Conservation (phyloP, 257 asterid genomes). For the Haberlea rhodopensis region DNA sequence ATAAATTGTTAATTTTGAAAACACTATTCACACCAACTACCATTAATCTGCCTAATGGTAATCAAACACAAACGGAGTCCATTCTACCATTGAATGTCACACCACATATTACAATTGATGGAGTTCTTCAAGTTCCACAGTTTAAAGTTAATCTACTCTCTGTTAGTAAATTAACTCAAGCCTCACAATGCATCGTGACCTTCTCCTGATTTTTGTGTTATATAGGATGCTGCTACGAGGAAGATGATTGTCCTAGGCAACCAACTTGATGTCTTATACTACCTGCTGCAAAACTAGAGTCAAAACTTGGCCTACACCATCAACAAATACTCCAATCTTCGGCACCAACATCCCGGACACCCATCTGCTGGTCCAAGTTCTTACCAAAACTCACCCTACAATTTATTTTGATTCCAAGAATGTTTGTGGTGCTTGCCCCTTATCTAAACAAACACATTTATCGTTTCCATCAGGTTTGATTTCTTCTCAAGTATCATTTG, state of each 20-base stretch:
- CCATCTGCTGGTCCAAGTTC: not conserved
- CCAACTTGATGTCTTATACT: not conserved
- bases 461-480: slow-evolving; percentile 9
- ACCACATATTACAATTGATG: not conserved
- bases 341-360: slow-evolving; percentile 18
- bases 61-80: not conserved
- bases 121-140: slow-evolving; percentile 1
- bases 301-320: not conserved
- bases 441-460: not conserved
- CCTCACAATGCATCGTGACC: not conserved
- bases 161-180: not conserved
- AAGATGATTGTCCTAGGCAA: slow-evolving; percentile 11
- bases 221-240: slow-evolving; percentile 4
- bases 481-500: slow-evolving; percentile 8
- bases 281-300: too few species aligned
- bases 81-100: not conserved
- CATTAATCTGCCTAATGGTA: not conserved
- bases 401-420: not conserved
- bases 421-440: not conserved
- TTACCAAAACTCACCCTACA: not conserved
- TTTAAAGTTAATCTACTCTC: slow-evolving; percentile 7
- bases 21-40: not conserved
- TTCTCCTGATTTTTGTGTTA: slow-evolving; percentile 6
- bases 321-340: not conserved
- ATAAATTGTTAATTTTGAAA: not conserved